Evolutionary conservation across 805 yeast species (phyloP).

Genomic region (Saturnispora hagleri): DNA sequence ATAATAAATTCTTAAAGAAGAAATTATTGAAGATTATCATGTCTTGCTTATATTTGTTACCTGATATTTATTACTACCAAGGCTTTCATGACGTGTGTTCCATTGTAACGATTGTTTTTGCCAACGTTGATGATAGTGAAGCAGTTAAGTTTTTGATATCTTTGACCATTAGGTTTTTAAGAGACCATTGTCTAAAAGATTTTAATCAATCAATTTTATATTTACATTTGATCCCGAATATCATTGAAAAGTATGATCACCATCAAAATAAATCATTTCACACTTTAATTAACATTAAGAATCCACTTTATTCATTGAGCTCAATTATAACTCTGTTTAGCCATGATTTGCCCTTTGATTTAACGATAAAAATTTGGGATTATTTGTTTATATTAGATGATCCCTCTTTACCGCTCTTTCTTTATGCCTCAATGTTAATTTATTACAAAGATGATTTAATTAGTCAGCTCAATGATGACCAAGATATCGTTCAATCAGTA

Average conservation of each 20-base stretch:
- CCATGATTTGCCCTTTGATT: slow-evolving; percentile 50
- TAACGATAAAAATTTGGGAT: slow-evolving; percentile 60
- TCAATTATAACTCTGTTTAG: slow-evolving; percentile 69
- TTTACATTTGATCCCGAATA: slow-evolving; percentile 53
- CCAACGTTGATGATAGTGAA: slow-evolving; percentile 21
- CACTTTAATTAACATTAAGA: slow-evolving; percentile 31
- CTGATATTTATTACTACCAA: slow-evolving; percentile 70
- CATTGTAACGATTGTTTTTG: slow-evolving; percentile 47
- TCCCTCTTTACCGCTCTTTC: slow-evolving; percentile 43
- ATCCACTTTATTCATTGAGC: slow-evolving; percentile 65
- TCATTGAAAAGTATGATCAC: slow-evolving; percentile 43
- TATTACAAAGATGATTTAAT: slow-evolving; percentile 37
- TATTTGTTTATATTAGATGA: slow-evolving; percentile 49
- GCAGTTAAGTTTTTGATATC: slow-evolving; percentile 40
- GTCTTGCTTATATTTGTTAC: slow-evolving; percentile 49
- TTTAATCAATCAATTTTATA: slow-evolving; percentile 60
- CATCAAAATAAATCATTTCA: slow-evolving; percentile 23
- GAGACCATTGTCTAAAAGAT: slow-evolving; percentile 79
- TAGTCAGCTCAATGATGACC: slow-evolving; percentile 12
- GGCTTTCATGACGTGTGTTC: slow-evolving; percentile 88
- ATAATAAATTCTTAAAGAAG: slow-evolving; percentile 27
- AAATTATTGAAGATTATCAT: slow-evolving; percentile 38
- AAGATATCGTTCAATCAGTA: slow-evolving; percentile 19
- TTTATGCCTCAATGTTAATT: slow-evolving; percentile 50
- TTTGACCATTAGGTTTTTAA: slow-evolving; percentile 50